A percentile compares a stretch with the other conserved stretches of the same genome.
phyloP scores from a whole-genome alignment of 257 asterid genomes.

The Solanum bulbocastanum region DNA sequence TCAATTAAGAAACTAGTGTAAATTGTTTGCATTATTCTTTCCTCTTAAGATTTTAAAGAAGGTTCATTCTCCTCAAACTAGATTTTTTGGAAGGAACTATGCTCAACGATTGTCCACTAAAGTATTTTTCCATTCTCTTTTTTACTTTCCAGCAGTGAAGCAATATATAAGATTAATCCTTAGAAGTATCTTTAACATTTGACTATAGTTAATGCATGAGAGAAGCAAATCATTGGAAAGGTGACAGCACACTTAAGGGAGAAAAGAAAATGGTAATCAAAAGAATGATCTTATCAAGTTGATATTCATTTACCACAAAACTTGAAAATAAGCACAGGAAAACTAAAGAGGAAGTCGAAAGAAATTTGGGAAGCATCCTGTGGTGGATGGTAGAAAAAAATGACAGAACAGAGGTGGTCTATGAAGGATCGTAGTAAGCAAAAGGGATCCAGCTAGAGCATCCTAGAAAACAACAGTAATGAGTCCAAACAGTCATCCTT shows the following conservation, averaged over 20 bases:
- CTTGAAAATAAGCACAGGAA: neutral
- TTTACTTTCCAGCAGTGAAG: neutral
- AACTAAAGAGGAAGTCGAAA: neutral
- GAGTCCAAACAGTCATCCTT: neutral
- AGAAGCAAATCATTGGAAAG: neutral
- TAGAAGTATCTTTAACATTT: neutral
- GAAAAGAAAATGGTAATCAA: neutral
- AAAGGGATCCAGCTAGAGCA: neutral
- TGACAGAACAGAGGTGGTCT: neutral
- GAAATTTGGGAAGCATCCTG: neutral
- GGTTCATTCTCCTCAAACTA: neutral
- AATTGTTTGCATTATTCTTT: neutral
- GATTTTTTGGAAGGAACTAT: neutral
- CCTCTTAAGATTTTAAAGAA: neutral
- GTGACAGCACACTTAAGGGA: neutral
- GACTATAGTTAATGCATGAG: neutral
- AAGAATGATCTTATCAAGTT: neutral
- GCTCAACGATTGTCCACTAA: neutral
- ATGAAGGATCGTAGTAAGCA: neutral
- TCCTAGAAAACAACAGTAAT: neutral
- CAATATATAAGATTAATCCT: neutral
- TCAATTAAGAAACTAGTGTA: neutral
- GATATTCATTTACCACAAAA: neutral
- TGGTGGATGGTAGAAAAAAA: neutral
- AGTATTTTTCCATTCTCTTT: neutral